These are phyloP conservation scores for Colletotrichum liaoningense DNA, from an alignment of 2,329 filamentous ascomycete genomes.

Conservation along the genomic window DNA sequence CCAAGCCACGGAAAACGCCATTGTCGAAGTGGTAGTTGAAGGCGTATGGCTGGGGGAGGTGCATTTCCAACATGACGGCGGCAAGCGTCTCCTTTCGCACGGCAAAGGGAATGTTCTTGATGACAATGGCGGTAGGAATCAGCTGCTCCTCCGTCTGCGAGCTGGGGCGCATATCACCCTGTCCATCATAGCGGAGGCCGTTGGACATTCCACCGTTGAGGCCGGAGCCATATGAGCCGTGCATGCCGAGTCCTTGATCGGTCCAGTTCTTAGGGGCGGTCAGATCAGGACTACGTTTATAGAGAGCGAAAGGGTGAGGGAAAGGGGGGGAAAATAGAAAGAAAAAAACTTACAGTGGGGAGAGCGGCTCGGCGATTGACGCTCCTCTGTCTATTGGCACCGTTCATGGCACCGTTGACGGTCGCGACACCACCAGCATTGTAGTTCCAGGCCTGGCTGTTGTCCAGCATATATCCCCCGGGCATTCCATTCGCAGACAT, in stretches of 20 bases:
- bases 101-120: conserved; percentile 99
- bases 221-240: conserved; percentile 49
- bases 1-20: conserved; percentile 93
- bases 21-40: conserved; percentile 99
- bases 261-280: conserved; percentile 59
- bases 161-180: conserved; percentile 48
- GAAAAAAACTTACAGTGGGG: conserved; percentile 74
- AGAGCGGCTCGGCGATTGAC: conserved; percentile 71
- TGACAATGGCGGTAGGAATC: conserved; percentile 97
- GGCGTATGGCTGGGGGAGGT: conserved; percentile 93
- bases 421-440: conserved; percentile 73
- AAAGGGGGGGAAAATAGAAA: not conserved
- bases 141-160: conserved; percentile 78
- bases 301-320: not conserved
- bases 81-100: conserved; percentile 97
- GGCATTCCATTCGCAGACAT: conserved; percentile 55
- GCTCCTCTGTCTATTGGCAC: conserved; percentile 67
- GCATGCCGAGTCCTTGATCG: conserved; percentile 59
- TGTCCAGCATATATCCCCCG: conserved; percentile 67
- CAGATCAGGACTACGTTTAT: not conserved
- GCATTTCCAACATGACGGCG: conserved; percentile 92
- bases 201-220: conserved; percentile 45
- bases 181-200: conserved; percentile 53
- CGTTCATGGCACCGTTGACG: conserved; percentile 73
- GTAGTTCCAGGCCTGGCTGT: conserved; percentile 85